These are phyloP conservation scores for Colletotrichum sp. DNA, from an alignment of 2,329 filamentous ascomycete species.

Conservation along the genomic window DNA sequence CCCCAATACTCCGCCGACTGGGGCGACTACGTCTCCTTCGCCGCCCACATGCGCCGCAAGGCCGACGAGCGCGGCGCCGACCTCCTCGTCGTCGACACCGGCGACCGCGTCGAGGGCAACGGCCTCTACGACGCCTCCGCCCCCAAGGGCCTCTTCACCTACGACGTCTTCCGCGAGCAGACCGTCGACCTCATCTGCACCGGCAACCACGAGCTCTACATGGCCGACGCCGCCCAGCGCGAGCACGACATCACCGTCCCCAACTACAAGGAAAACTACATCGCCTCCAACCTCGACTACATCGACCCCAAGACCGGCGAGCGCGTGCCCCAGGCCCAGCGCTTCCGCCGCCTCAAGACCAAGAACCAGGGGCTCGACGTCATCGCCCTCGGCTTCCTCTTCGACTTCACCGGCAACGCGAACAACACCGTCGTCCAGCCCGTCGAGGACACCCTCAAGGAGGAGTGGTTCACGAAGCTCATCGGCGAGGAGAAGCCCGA, in stretches of 20 bases:
- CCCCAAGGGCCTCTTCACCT: slow-evolving; percentile 88
- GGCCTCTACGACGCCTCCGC: slow-evolving; percentile 89
- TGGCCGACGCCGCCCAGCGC: slow-evolving; percentile 74
- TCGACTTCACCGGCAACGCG: slow-evolving; percentile 88
- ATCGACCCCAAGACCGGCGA: slow-evolving; percentile 74
- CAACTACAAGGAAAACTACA: slow-evolving; percentile 79
- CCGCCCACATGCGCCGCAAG: slow-evolving; percentile 77
- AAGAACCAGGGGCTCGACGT: slow-evolving; percentile 86
- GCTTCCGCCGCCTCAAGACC: slow-evolving; percentile 89
- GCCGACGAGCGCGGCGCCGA: slow-evolving; percentile 83
- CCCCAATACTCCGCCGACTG: slow-evolving; percentile 94
- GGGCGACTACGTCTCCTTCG: slow-evolving; percentile 97
- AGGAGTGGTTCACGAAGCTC: slow-evolving; percentile 88
- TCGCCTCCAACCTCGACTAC: slow-evolving; percentile 94
- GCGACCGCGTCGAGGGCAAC: slow-evolving; percentile 92
- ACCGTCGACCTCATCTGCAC: slow-evolving; percentile 83
- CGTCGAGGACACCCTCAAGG: slow-evolving; percentile 80
- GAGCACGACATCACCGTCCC: slow-evolving; percentile 84
- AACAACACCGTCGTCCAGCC: slow-evolving; percentile 88
- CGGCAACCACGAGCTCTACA: slow-evolving; percentile 96
- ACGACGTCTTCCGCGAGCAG: slow-evolving; percentile 85
- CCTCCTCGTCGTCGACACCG: slow-evolving; percentile 92
- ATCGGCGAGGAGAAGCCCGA: slow-evolving; percentile 87
- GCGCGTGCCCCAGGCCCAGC: slow-evolving; percentile 76
- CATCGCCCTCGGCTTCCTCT: slow-evolving; percentile 91